Base-by-base conservation (phyloP, 345 rosid species). In the Passiflora organensis region DNA sequence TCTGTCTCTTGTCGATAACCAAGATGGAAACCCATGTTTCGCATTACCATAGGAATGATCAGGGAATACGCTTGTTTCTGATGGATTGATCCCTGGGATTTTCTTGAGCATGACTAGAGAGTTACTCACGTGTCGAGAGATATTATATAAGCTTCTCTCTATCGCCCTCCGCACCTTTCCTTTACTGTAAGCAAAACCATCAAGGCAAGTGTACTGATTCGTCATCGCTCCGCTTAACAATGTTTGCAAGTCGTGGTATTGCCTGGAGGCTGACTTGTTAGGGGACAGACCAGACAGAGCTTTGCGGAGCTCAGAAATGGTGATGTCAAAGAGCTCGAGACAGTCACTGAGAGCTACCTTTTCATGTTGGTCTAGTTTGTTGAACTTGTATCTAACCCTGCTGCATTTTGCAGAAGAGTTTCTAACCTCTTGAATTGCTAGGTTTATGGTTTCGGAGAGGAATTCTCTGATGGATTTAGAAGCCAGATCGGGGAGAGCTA, bases 171-270 rank as follows among this genome's bases (percentile, higher is more conserved):
- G 64, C 19, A 83, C 63, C 5, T 54, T 50, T 13, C 70, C 75
- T 16, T 55, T 66, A 51, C 80, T 62, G 45, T 63, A 63, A 12
- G 76, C 72, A 25, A 91, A 85, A 60, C 97, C 95, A 32, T 87
- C 91, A 10, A 91, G 96, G 53, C 96, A 91, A 46, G 97, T 91
- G 81, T 83, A 84, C 77, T 85, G 91, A 61, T 87, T 83, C 16
- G 96, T 87, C 78, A 87, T 85, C 47, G 96, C 85, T 14, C 66
- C 82, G 66, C 89, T 85, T n/a, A 87, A 63, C 37, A 91, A 56
- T 25, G 91, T 85, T 43, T 72, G 82, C 64, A 87, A 45, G 59
- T 78, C 80, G 42, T 76, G 76, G 81, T 50, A 60, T 53, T 74
- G 66, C 45, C 43, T 34, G n/a, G 80, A 41, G 15, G 69, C 47